Conservation (phyloP, 352 stramenopile species). For the Phytophthora hibernalis region DNA sequence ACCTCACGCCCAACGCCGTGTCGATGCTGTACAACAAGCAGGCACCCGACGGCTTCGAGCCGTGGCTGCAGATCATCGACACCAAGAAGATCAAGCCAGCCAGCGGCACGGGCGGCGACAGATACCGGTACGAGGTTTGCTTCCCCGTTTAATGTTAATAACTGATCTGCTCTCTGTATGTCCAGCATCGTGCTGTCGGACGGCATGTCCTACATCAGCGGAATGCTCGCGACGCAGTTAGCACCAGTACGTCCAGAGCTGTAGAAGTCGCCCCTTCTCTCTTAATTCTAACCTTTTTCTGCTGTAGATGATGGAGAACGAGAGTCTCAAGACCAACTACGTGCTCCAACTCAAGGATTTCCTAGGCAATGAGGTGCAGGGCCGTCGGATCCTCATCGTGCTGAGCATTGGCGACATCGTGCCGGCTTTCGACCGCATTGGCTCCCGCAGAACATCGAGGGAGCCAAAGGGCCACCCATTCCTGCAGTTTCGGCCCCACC, state of each 20-base stretch:
- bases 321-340: conserved; percentile 85
- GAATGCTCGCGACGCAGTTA: conserved; percentile 87
- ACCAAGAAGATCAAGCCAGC: conserved; percentile 89
- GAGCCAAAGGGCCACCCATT: conserved; percentile 49
- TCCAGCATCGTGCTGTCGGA: conserved; percentile 82
- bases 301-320: conserved; percentile 85
- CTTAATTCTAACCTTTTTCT: conserved; percentile 2
- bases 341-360: conserved; percentile 89
- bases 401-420: conserved; percentile 83
- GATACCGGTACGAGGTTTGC: conserved; percentile 57
- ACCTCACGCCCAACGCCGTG: conserved; percentile 85
- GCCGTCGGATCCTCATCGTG: conserved; percentile 86
- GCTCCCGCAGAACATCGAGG: conserved; percentile 80
- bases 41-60: conserved; percentile 85
- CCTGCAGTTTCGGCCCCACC: conserved; percentile 36
- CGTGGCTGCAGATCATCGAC: conserved; percentile 89
- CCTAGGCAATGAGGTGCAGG: conserved; percentile 85
- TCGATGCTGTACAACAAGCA: conserved; percentile 89
- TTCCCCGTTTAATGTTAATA: background rate
- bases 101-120: conserved; percentile 73
- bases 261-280: background rate
- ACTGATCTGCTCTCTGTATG: conserved; percentile 6
- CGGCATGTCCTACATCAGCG: conserved; percentile 82
- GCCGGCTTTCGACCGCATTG: conserved; percentile 78
- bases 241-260: conserved; percentile 55